Base-by-base conservation (phyloP, 805 yeast genomes). In the Hemisphaericaspora nanyangensis region DNA sequence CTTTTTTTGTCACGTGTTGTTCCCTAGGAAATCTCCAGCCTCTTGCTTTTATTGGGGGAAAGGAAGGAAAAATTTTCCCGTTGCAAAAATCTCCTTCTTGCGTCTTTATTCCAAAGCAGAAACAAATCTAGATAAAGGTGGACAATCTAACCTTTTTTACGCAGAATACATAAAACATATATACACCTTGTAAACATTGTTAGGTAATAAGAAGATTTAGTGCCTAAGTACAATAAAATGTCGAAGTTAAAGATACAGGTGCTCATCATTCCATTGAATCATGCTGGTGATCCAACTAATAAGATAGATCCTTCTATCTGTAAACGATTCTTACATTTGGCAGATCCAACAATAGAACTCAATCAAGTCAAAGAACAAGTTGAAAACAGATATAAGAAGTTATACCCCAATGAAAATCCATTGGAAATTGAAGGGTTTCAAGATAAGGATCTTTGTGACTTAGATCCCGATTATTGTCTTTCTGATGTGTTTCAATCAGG, bases 391-490 rank as follows among this genome's bases (percentile, higher is more conserved):
- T 82, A 79, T 52, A 55, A 65, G 25, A 79, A 77, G 52, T 63
- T 85, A 37, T 86, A 86, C 46, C 93, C 93, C 0, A 69, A 69
- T 17, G 80, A 74, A 35, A 76, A 71, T 5, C 71, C 72, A 1
- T 55, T 85, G 15, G 67, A 68, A 5, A 75, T 86, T 29, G 61
- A 71, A n/a, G 74, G 76, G 36, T 59, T 86, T 5, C 95, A 85
- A 52, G 91, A 85, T 56, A 58, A 58, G 30, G 74, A 77, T 42
- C 73, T 72, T 40, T 84, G 90, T 48, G 95, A 86, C 54, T 61
- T 86, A 40, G 95, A 86, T 56, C 90, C 90, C 0, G 95, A 85
- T 43, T 85, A 80, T 46, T 44, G 58, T 2, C 82, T 80, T 0
- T 72, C 72, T 7, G 86, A 84, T 49, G 80, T 85, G 5, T 84